Conservation (phyloP, 768 basidiomycete species). For the Trametes sanguinea region DNA sequence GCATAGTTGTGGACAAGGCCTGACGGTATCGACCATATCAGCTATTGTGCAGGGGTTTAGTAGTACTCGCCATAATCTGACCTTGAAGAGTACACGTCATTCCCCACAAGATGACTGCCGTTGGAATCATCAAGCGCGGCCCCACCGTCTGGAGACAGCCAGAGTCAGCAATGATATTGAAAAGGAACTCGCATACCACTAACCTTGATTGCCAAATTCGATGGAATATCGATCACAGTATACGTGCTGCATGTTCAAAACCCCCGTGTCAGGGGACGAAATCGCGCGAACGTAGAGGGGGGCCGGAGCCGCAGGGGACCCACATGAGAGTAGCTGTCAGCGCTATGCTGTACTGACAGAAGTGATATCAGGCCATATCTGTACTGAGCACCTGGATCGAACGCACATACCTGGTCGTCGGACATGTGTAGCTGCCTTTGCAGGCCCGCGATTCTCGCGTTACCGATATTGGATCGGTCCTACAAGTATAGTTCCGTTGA, state of each 20-base stretch:
- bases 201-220: conserved; percentile 29
- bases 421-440: conserved; percentile 34
- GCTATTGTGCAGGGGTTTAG: too few species aligned
- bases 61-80: conserved; percentile 18
- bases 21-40: conserved; percentile 17
- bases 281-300: too few species aligned
- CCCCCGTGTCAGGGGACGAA: too few species aligned
- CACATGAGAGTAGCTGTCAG: conserved; percentile 6
- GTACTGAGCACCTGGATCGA: conserved; percentile 12
- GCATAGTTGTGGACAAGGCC: conserved; percentile 50
- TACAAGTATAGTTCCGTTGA: background rate
- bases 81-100: conserved; percentile 65
- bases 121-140: conserved; percentile 61
- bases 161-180: too few species aligned
- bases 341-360: background rate
- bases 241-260: conserved; percentile 31
- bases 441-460: conserved; percentile 37
- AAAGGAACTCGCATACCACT: background rate
- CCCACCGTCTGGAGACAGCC: conserved; percentile 40
- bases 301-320: background rate
- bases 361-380: background rate
- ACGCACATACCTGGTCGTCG: conserved; percentile 30
- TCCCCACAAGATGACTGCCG: conserved; percentile 70
- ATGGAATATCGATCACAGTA: conserved; percentile 29
- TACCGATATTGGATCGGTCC: conserved; percentile 30